Percentiles rank a stretch among this genome's conserved stretches.
Evolutionary conservation across 306 rosid species (phyloP).

Genomic region (Purshia tridentata): DNA sequence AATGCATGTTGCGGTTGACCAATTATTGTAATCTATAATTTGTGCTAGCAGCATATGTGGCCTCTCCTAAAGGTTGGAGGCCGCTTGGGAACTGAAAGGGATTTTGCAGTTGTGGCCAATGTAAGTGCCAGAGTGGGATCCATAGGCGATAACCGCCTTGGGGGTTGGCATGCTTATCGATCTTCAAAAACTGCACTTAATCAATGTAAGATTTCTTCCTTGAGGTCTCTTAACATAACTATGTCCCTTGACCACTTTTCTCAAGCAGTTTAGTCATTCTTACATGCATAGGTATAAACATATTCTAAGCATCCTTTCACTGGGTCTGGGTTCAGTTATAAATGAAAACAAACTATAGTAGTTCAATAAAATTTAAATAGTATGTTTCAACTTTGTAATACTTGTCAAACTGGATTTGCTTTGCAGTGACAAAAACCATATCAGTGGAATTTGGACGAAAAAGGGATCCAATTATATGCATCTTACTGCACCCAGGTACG

Average conservation of each 20-base stretch:
- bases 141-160: slow-evolving; percentile 82
- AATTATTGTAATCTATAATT: slow-evolving; percentile 6
- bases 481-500: slow-evolving; percentile 90
- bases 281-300: background rate
- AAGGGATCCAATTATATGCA: slow-evolving; percentile 76
- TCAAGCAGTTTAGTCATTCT: background rate
- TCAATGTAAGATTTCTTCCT: slow-evolving; percentile 56
- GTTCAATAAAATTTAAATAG: background rate
- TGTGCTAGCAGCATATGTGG: slow-evolving; percentile 81
- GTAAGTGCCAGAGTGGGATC: slow-evolving; percentile 97
- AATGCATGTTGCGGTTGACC: background rate
- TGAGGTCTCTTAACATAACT: slow-evolving; percentile 6
- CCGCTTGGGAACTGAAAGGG: slow-evolving; percentile 57
- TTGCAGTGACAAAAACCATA: slow-evolving; percentile 69
- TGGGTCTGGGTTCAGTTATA: background rate
- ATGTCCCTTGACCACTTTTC: background rate
- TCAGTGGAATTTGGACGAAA: slow-evolving; percentile 74
- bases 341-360: background rate
- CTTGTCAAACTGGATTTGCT: slow-evolving; percentile 13
- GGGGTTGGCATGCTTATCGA: slow-evolving; percentile 97
- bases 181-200: slow-evolving; percentile 92
- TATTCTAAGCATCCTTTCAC: too few species aligned
- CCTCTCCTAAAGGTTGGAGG: slow-evolving; percentile 83
- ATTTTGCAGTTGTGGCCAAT: slow-evolving; percentile 77
- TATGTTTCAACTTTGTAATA: slow-evolving; percentile 11